These are phyloP conservation scores for Alternaria angustiovoidea DNA, from an alignment of 2,329 filamentous ascomycete species.

Conservation along the genomic window DNA sequence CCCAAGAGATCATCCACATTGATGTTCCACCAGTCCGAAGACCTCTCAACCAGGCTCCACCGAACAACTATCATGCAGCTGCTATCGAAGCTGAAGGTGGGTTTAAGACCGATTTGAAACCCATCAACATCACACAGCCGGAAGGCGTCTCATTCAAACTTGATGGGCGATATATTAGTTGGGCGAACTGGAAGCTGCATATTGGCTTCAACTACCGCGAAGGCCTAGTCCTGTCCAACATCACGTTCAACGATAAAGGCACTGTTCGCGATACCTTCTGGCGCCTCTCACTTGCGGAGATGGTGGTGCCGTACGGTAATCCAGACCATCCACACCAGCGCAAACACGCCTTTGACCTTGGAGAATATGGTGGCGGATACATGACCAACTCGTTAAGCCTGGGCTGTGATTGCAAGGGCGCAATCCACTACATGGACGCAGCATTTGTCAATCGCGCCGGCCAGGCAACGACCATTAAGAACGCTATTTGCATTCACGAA, in stretches of 20 bases:
- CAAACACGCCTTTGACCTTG: constrained; percentile 83
- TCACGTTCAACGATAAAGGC: constrained; percentile 86
- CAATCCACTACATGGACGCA: constrained; percentile 91
- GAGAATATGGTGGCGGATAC: constrained; percentile 82
- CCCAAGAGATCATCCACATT: constrained; percentile 79
- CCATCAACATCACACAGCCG: constrained; percentile 85
- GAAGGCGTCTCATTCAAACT: constrained; percentile 88
- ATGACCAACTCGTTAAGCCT: constrained; percentile 81
- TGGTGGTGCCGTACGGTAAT: constrained; percentile 91
- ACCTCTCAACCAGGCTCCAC: constrained; percentile 73
- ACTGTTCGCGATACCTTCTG: constrained; percentile 82
- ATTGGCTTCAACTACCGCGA: constrained; percentile 96
- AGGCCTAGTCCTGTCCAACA: constrained; percentile 88
- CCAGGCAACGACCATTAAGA: constrained; percentile 82
- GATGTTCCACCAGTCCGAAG: constrained; percentile 81
- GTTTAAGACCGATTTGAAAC: constrained; percentile 81
- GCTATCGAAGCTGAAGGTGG: constrained; percentile 77
- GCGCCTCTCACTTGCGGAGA: constrained; percentile 86
- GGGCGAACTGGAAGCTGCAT: constrained; percentile 95
- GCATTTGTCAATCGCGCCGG: constrained; percentile 82
- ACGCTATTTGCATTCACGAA: constrained; percentile 94
- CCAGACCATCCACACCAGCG: constrained; percentile 81
- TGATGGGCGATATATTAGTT: constrained; percentile 75
- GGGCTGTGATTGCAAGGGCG: constrained; percentile 87
- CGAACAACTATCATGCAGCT: constrained; percentile 81